Percentiles rank a stretch among this genome's conserved stretches.
Conservation (phyloP, 2,329 filamentous ascomycete genomes). For the Chalaropsis ovoidea region DNA sequence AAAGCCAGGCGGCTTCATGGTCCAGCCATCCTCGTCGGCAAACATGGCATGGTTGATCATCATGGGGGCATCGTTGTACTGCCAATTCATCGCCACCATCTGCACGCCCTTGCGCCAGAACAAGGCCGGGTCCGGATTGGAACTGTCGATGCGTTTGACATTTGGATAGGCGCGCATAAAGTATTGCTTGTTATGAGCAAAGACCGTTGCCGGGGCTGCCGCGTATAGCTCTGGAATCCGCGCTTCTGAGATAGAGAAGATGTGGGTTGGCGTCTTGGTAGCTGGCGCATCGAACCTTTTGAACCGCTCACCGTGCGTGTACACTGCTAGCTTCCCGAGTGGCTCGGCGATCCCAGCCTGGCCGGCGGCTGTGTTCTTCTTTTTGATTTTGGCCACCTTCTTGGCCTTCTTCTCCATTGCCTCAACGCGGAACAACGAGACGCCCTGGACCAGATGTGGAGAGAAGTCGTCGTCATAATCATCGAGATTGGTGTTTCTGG, state of each 20-base stretch:
- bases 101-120: conserved; percentile 93
- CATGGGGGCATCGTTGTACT: conserved; percentile 85
- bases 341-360: conserved; percentile 7
- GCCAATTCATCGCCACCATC: conserved; percentile 98
- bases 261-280: conserved; percentile 51
- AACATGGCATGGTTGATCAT: conserved; percentile 99
- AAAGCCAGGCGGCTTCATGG: conserved; percentile 71
- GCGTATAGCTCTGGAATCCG: conserved; percentile 50
- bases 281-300: conserved; percentile 56
- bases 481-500: background rate
- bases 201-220: conserved; percentile 63
- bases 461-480: background rate
- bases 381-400: background rate
- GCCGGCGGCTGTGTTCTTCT: background rate
- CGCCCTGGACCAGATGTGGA: background rate
- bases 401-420: background rate
- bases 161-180: conserved; percentile 90
- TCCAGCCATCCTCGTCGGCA: conserved; percentile 71
- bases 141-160: conserved; percentile 66
- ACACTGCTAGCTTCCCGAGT: conserved; percentile 67
- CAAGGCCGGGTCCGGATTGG: conserved; percentile 85
- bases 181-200: conserved; percentile 76
- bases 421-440: conserved; percentile 6
- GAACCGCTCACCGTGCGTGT: conserved; percentile 79
- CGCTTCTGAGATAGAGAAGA: conserved; percentile 83